A percentile compares a stretch with the other conserved stretches of the same genome.
Conservation (phyloP, 495 filamentous ascomycete genomes). For the Lasiosphaeriaceae sp. region DNA sequence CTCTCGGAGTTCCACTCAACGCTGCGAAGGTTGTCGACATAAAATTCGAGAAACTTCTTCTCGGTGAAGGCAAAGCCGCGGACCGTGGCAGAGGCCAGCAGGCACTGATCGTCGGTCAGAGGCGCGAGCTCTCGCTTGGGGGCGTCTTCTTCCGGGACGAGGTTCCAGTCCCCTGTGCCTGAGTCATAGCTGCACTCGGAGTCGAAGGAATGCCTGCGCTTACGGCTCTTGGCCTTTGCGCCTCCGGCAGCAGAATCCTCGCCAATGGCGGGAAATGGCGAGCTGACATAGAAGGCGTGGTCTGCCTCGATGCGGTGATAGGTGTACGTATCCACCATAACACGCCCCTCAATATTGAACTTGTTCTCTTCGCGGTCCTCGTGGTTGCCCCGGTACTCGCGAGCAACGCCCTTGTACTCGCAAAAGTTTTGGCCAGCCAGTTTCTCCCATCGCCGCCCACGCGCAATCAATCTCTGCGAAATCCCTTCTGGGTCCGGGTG, state of each 20-base stretch:
- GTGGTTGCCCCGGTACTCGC: slow-evolving; percentile 33
- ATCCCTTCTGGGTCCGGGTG: slow-evolving; percentile 41
- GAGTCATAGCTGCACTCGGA: background rate
- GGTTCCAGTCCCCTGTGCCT: slow-evolving; percentile 5
- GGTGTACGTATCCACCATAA: slow-evolving; percentile 15
- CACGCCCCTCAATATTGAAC: slow-evolving; percentile 12
- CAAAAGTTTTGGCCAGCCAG: slow-evolving; percentile 33
- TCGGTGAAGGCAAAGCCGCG: slow-evolving; percentile 76
- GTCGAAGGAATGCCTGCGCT: background rate
- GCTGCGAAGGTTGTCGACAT: slow-evolving; percentile 54
- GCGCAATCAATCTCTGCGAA: slow-evolving; percentile 26
- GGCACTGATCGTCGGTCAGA: slow-evolving; percentile 13
- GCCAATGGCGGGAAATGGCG: background rate
- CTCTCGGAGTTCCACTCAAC: slow-evolving; percentile 75
- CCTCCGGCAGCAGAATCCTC: too few species aligned
- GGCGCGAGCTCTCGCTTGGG: background rate
- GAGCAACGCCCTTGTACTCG: slow-evolving; percentile 28
- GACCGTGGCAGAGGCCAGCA: slow-evolving; percentile 35
- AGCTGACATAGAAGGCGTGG: slow-evolving; percentile 1
- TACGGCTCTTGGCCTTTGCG: too few species aligned
- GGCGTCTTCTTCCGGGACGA: slow-evolving; percentile 2
- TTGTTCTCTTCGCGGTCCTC: background rate
- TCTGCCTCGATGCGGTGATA: slow-evolving; percentile 13
- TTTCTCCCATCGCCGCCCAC: slow-evolving; percentile 40
- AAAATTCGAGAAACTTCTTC: slow-evolving; percentile 83